Conservation (phyloP, 192 early-diverging fungal genomes). For the Linnemannia schmuckeri region DNA sequence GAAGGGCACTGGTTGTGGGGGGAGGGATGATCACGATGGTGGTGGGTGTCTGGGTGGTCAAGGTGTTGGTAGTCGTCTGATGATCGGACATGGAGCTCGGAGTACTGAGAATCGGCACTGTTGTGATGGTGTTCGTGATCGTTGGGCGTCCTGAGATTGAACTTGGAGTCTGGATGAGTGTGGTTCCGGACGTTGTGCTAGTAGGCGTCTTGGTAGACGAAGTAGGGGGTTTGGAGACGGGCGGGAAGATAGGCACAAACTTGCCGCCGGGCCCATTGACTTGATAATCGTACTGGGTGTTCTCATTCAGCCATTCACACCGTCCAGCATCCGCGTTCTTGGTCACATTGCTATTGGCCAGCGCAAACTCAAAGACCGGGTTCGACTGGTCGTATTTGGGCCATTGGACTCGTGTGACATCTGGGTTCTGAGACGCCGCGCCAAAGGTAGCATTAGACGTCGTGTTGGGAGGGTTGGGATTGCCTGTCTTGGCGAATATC, state of each 20-base stretch:
- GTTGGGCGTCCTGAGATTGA: background rate
- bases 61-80: background rate
- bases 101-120: background rate
- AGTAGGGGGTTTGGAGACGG: background rate
- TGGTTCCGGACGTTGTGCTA: background rate
- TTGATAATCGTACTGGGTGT: slow-evolving; percentile 11
- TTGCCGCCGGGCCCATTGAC: background rate
- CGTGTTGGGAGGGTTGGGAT: slow-evolving; percentile 13
- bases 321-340: background rate
- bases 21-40: background rate
- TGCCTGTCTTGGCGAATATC: slow-evolving; percentile 19
- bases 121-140: background rate
- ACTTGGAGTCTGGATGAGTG: background rate
- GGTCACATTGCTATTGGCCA: background rate
- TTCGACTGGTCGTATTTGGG: background rate
- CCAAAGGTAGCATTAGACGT: background rate
- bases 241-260: slow-evolving; percentile 18
- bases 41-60: background rate
- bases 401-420: slow-evolving; percentile 11
- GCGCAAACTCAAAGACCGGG: background rate
- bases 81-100: background rate
- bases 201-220: background rate
- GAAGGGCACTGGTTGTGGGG: background rate
- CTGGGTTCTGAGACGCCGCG: background rate
- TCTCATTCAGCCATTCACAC: slow-evolving; percentile 23